A percentile compares a stretch with the other conserved stretches of the same genome.
Conservation (phyloP, 148 eudicot species). For the Fagopyrum tataricum region DNA sequence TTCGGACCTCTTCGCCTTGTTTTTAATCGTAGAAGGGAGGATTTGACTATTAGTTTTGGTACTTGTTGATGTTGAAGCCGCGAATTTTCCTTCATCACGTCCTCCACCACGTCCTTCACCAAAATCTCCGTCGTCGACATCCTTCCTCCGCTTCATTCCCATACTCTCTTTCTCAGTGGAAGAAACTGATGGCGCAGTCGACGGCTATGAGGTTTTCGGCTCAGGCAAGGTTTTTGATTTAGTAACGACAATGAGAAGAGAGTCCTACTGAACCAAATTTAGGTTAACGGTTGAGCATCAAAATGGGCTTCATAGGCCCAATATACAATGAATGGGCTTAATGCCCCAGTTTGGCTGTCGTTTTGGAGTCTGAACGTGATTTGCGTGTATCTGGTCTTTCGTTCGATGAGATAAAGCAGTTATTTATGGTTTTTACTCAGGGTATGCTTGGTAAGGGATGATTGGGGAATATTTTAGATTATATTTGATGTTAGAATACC, state of each 20-base stretch:
- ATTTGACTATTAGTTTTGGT: conserved; percentile 21
- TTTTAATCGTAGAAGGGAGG: conserved; percentile 78
- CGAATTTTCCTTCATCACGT: background rate
- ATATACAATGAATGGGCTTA: background rate
- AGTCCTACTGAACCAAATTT: background rate
- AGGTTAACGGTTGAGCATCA: background rate
- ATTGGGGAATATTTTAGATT: too few species aligned
- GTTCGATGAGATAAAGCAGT: too few species aligned
- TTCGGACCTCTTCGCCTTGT: conserved; percentile 77
- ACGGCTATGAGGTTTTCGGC: background rate
- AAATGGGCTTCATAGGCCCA: background rate
- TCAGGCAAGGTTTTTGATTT: background rate
- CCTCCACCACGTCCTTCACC: background rate
- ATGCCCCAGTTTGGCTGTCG: too few species aligned
- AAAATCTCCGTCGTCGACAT: conserved; percentile 14
- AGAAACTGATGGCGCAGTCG: background rate
- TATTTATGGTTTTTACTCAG: too few species aligned
- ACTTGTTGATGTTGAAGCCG: conserved; percentile 17
- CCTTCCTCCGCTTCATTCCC: conserved; percentile 22
- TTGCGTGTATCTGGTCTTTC: too few species aligned
- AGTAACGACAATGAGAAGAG: background rate
- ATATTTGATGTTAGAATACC: too few species aligned
- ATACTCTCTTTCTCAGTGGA: background rate
- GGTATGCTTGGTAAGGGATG: too few species aligned
- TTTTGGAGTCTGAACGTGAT: too few species aligned